phyloP scores from a whole-genome alignment of 2,329 filamentous ascomycete species.

The Didymella sp. region DNA sequence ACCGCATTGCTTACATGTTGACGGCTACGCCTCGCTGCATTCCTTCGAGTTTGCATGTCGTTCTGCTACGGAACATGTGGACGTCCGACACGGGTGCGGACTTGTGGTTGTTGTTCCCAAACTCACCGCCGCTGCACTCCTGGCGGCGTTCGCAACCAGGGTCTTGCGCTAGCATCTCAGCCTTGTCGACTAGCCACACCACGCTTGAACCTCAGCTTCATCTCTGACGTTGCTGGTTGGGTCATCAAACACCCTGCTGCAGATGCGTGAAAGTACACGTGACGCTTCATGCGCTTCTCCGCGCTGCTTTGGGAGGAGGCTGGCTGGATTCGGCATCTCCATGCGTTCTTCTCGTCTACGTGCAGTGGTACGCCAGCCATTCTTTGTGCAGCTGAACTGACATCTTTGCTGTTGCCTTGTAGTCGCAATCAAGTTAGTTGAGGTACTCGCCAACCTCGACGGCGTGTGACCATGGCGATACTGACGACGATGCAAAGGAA shows the following conservation, averaged over 20 bases:
- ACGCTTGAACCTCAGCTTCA: conserved; percentile 12
- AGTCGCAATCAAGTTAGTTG: background rate
- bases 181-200: conserved; percentile 3
- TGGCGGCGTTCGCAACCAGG: conserved; percentile 11
- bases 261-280: conserved; percentile 1
- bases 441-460: background rate
- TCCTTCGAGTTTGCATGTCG: background rate
- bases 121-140: conserved; percentile 14
- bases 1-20: background rate
- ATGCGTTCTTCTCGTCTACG: background rate
- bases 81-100: conserved; percentile 9
- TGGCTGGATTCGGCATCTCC: conserved; percentile 2
- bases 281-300: conserved; percentile 1
- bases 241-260: conserved; percentile 9
- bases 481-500: background rate
- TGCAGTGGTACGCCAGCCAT: background rate
- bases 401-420: background rate
- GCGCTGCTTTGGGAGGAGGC: background rate
- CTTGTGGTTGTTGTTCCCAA: conserved; percentile 8
- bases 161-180: conserved; percentile 15
- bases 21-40: conserved; percentile 1
- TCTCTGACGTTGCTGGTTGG: conserved; percentile 19
- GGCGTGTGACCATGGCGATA: background rate
- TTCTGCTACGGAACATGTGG: background rate
- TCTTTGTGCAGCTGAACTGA: background rate